Conservation (phyloP, 106 monocot genomes). For the Cymbidium sinense region DNA sequence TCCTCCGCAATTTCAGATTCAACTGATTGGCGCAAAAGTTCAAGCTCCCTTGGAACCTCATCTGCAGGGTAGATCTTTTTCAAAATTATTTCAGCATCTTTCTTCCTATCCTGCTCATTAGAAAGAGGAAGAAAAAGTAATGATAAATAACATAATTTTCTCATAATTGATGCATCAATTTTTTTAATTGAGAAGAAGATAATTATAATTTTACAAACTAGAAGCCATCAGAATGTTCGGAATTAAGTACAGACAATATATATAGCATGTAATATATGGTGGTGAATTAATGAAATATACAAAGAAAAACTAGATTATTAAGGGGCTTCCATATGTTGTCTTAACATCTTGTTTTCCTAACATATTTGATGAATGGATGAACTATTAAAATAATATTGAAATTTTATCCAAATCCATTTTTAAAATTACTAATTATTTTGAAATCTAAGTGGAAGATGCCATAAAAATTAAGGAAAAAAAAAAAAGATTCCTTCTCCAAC, state of each 20-base stretch:
- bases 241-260: not conserved
- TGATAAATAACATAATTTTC: no score
- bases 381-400: not conserved
- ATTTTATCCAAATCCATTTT: not conserved
- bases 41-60: constrained; percentile 56
- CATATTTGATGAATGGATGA: not conserved
- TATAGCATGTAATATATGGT: not conserved
- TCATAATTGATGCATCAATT: no score
- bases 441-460: not conserved
- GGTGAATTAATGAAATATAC: no score
- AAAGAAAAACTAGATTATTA: no score
- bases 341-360: not conserved
- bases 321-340: not conserved
- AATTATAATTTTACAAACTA: not conserved
- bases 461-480: not conserved
- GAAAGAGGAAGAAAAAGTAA: not conserved
- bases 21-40: constrained; percentile 43
- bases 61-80: constrained; percentile 52
- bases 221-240: not conserved
- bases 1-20: constrained; percentile 53
- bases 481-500: not conserved
- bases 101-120: constrained; percentile 38
- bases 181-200: not conserved
- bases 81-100: constrained; percentile 56
- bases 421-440: not conserved